A percentile compares a stretch with the other conserved stretches of the same genome.
Evolutionary conservation across 768 basidiomycete species (phyloP).

Genomic region (Kwoniella bestiolae): DNA sequence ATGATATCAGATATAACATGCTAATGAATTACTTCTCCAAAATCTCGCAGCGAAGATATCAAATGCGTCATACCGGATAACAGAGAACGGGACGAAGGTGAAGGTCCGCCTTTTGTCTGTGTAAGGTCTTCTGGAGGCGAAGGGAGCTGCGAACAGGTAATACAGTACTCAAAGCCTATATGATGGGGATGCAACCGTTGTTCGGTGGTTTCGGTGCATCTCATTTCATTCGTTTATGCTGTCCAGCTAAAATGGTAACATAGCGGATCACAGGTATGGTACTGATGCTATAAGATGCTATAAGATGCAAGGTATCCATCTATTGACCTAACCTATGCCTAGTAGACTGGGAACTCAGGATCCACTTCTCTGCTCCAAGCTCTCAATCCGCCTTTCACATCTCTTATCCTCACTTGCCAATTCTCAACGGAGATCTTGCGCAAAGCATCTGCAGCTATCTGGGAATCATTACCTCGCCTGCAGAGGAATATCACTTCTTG

Average conservation of each 20-base stretch:
- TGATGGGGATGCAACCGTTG: conserved; percentile 23
- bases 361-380: conserved; percentile 81
- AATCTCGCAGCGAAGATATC: conserved; percentile 41
- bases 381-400: conserved; percentile 79
- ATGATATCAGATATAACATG: background rate
- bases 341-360: conserved; percentile 75
- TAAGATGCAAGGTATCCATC: conserved; percentile 15
- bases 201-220: too few relatives aligned
- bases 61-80: conserved; percentile 49
- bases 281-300: too few relatives aligned
- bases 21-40: background rate
- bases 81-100: conserved; percentile 46
- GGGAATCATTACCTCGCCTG: conserved; percentile 90
- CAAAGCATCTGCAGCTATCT: conserved; percentile 76
- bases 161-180: conserved; percentile 36
- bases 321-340: background rate
- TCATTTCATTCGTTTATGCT: too few relatives aligned
- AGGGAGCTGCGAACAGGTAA: conserved; percentile 37
- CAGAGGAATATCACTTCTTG: conserved; percentile 69
- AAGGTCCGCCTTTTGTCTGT: conserved; percentile 51
- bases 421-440: conserved; percentile 46
- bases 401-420: conserved; percentile 50
- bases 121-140: conserved; percentile 29
- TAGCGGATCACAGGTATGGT: too few relatives aligned
- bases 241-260: too few relatives aligned